A percentile compares a stretch with the other conserved stretches of the same genome.
Conservation (phyloP, 2,329 filamentous ascomycete genomes). For the Zelopaecilomyces penicillatus region DNA sequence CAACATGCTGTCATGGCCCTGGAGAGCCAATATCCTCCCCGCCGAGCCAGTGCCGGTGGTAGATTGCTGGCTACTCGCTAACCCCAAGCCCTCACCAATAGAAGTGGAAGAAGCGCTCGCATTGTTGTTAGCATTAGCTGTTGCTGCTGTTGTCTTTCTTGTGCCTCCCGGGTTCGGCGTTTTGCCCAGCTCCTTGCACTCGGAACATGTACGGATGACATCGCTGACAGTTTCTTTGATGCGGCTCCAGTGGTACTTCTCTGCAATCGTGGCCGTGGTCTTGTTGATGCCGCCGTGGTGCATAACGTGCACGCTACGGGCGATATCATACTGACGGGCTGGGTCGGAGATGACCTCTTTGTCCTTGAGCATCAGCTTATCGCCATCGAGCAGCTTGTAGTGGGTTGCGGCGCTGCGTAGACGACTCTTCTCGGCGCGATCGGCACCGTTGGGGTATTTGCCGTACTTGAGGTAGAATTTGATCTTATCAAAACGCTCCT, state of each 20-base stretch:
- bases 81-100: neutral
- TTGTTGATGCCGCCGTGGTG: slow-evolving; percentile 95
- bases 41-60: slow-evolving; percentile 8
- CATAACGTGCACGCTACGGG: slow-evolving; percentile 62
- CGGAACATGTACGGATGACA: slow-evolving; percentile 82
- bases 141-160: slow-evolving; percentile 11
- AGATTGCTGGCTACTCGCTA: neutral
- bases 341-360: slow-evolving; percentile 95
- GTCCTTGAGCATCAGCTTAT: slow-evolving; percentile 91
- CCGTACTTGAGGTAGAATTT: slow-evolving; percentile 92
- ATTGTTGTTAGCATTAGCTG: neutral
- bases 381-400: slow-evolving; percentile 72
- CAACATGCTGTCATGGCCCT: slow-evolving; percentile 20
- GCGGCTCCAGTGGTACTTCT: slow-evolving; percentile 93
- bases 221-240: slow-evolving; percentile 97
- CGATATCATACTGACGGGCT: slow-evolving; percentile 82
- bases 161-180: slow-evolving; percentile 27
- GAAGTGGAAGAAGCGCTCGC: slow-evolving; percentile 1
- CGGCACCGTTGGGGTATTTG: slow-evolving; percentile 86
- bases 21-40: slow-evolving; percentile 20
- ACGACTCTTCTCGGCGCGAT: slow-evolving; percentile 90
- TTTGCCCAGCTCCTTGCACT: slow-evolving; percentile 77
- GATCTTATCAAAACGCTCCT: slow-evolving; percentile 98
- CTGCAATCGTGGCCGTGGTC: slow-evolving; percentile 87
- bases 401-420: slow-evolving; percentile 89